Evolutionary conservation across 176 grass and related monocot genomes (phyloP).

Genomic region (Carex kokanica): DNA sequence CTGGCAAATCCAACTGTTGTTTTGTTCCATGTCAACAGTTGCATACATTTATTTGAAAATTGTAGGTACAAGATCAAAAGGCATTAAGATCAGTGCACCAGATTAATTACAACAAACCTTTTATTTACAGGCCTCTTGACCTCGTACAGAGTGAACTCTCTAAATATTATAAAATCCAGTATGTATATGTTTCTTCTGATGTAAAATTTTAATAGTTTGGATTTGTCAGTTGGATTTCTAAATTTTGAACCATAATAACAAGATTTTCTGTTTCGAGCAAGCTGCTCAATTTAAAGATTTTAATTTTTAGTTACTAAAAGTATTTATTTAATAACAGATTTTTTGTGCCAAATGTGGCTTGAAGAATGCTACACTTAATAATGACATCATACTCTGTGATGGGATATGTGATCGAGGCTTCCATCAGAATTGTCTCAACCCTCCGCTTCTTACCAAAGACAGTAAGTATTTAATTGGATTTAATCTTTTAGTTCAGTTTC

Average conservation of each 20-base stretch:
- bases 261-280: not conserved
- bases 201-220: not conserved
- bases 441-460: constrained; percentile 74
- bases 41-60: not conserved
- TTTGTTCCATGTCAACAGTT: not conserved
- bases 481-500: constrained; percentile 7
- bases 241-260: not conserved
- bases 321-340: constrained; percentile 56
- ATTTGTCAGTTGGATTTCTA: not conserved
- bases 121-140: not conserved
- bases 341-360: constrained; percentile 84
- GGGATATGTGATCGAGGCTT: constrained; percentile 87
- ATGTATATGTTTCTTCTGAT: not conserved
- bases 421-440: constrained; percentile 91
- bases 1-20: not conserved
- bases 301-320: not conserved
- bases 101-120: not conserved
- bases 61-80: not conserved
- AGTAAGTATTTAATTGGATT: constrained; percentile 41
- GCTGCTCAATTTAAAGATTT: not conserved
- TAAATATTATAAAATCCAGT: not conserved
- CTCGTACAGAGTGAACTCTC: not conserved
- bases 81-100: not conserved
- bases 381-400: constrained; percentile 98
- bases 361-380: constrained; percentile 64